Percentiles rank a stretch among this genome's conserved stretches.
phyloP scores from a whole-genome alignment of 2,329 filamentous ascomycete species.

The Diaporthe australafricana region DNA sequence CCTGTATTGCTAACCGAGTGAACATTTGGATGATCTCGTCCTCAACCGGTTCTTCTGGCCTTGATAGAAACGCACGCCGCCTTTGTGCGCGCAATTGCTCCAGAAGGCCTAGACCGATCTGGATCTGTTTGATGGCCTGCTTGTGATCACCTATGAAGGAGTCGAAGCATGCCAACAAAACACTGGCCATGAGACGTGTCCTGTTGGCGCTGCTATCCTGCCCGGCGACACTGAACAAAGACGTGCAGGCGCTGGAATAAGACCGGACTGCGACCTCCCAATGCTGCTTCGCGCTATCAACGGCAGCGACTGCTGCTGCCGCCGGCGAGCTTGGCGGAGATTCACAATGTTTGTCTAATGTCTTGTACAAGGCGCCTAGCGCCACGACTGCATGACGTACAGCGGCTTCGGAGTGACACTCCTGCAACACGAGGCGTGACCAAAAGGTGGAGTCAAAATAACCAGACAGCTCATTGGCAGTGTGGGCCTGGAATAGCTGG shows the following conservation, averaged over 20 bases:
- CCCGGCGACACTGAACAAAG: slow-evolving; percentile 58
- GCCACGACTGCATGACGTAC: slow-evolving; percentile 75
- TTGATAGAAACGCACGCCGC: slow-evolving; percentile 51
- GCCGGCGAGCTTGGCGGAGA: slow-evolving; percentile 61
- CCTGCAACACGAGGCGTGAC: slow-evolving; percentile 71
- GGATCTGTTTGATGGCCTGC: slow-evolving; percentile 71
- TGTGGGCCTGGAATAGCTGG: slow-evolving; percentile 70
- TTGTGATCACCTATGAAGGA: slow-evolving; percentile 74
- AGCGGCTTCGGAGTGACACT: slow-evolving; percentile 70
- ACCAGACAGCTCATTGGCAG: slow-evolving; percentile 72
- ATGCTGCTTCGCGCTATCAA: slow-evolving; percentile 59
- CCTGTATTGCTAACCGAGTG: slow-evolving; percentile 71
- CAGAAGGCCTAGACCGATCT: slow-evolving; percentile 66
- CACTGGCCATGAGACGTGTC: slow-evolving; percentile 71
- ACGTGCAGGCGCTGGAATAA: slow-evolving; percentile 67
- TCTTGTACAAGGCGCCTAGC: slow-evolving; percentile 75
- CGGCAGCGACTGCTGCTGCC: slow-evolving; percentile 44
- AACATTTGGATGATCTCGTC: slow-evolving; percentile 73
- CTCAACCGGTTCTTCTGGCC: slow-evolving; percentile 62
- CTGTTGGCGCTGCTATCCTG: slow-evolving; percentile 59
- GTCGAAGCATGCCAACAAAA: slow-evolving; percentile 76
- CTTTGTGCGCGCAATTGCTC: slow-evolving; percentile 63
- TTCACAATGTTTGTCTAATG: slow-evolving; percentile 68
- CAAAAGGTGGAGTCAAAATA: slow-evolving; percentile 77
- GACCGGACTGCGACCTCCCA: slow-evolving; percentile 71